Base-by-base conservation (phyloP, 306 rosid genomes). In the Corylus heterophylla region DNA sequence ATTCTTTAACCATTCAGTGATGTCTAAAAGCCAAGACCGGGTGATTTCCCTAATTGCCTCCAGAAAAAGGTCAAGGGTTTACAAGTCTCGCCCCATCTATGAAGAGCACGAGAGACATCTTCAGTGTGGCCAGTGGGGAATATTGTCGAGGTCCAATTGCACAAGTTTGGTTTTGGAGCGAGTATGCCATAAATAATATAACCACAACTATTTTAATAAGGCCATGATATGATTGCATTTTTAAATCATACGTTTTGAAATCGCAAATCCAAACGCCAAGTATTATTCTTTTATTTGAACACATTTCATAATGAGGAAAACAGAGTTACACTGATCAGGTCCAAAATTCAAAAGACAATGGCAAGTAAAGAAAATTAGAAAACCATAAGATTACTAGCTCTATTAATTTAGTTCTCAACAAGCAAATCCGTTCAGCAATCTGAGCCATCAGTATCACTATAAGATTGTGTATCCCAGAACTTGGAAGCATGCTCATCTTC, bases 381-480 rank as follows among this genome's bases (percentile, higher is more conserved):
- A 58, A 58, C 13, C 37, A 58, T 5, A 12, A 58, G 14, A 58
- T 12, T 58, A 58, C 66, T 39, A 39, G 44, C 4, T 4, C 29
- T 58, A 58, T 12, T 3, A 13, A 50, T 50, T 14, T 12, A 50
- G 16, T 50, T 9, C 4, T 49, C 58, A 71, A 42, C 45, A 42
- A 42, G 49, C 52, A 49, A 69, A 70, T 18, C 22, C n/a, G 61
- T 35, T 71, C 68, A 50, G 20, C 71, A 39, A 54, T 68, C 74
- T 35, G 76, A 69, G 45, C 10, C 22, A 49, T 69, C 72, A 22
- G 70, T 62, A n/a, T 81, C 67, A 81, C 74, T 79, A 63, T 78
- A 82, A 44, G 79, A 74, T 1, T 27, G 16, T 22, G 89, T 79
- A 80, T 51, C 82, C 98, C 93, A 94, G 82, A 94, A 94, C 69